These are phyloP conservation scores for Kentomonas sorsogonicus DNA, from an alignment of 208 protist species.

Conservation along the genomic window DNA sequence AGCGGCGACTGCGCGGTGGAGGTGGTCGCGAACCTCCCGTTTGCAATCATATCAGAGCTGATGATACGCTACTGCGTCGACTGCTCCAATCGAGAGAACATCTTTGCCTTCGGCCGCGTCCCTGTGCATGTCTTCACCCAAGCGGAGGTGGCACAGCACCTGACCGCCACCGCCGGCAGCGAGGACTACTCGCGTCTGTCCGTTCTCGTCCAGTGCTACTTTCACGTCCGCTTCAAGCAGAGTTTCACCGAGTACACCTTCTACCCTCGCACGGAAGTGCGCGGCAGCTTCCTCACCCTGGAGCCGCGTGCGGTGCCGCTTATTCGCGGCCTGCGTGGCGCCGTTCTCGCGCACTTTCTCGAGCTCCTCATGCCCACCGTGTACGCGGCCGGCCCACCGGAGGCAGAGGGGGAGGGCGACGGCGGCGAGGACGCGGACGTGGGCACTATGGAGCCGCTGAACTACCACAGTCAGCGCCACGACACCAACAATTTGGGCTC, in stretches of 20 bases:
- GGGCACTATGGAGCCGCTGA: background rate
- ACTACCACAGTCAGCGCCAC: too few species aligned
- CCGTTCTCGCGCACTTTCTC: constrained; percentile 74
- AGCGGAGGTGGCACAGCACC: constrained; percentile 79
- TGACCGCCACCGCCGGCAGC: constrained; percentile 60
- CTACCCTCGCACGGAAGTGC: constrained; percentile 82
- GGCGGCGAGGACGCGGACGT: background rate
- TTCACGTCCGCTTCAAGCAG: constrained; percentile 68
- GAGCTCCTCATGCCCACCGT: constrained; percentile 60
- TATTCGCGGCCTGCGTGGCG: constrained; percentile 60
- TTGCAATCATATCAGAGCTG: constrained; percentile 74
- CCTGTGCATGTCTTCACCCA: constrained; percentile 86
- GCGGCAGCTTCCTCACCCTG: constrained; percentile 73
- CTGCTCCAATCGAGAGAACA: constrained; percentile 48
- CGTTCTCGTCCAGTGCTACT: constrained; percentile 76
- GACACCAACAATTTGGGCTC: too few species aligned
- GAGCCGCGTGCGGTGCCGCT: constrained; percentile 54
- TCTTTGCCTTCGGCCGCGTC: constrained; percentile 82
- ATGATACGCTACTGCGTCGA: constrained; percentile 82
- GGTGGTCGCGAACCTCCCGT: constrained; percentile 85
- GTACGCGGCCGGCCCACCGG: background rate
- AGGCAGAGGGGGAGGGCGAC: too few species aligned
- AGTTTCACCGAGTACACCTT: constrained; percentile 81
- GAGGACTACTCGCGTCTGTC: constrained; percentile 82
- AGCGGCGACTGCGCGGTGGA: constrained; percentile 79